A percentile compares a stretch with the other conserved stretches of the same genome.
Conservation (phyloP, 2,329 filamentous ascomycete genomes). For the Alternaria brassicae region DNA sequence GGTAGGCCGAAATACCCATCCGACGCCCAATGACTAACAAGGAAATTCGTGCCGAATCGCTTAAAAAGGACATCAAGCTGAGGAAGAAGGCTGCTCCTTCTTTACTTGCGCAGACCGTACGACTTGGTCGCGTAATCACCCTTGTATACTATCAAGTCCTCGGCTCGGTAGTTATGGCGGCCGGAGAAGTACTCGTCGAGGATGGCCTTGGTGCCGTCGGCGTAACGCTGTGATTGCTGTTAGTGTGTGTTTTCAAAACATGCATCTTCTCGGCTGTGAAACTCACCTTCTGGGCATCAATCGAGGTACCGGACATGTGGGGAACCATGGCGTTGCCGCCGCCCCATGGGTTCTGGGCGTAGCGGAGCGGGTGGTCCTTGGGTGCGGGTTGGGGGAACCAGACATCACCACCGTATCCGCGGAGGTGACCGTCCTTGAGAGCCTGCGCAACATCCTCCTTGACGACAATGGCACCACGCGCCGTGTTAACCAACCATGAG, state of each 20-base stretch:
- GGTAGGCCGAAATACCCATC: slow-evolving; percentile 27
- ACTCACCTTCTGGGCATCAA: slow-evolving; percentile 82
- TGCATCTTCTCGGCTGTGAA: neutral
- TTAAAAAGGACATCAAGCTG: slow-evolving; percentile 16
- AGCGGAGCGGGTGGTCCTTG: slow-evolving; percentile 89
- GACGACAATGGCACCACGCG: slow-evolving; percentile 97
- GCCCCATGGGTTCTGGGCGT: slow-evolving; percentile 91
- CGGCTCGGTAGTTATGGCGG: slow-evolving; percentile 81
- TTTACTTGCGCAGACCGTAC: slow-evolving; percentile 77
- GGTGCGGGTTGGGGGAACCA: slow-evolving; percentile 99
- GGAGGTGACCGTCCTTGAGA: slow-evolving; percentile 88
- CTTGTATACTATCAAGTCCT: slow-evolving; percentile 89
- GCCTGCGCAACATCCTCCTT: slow-evolving; percentile 98
- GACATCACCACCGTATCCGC: slow-evolving; percentile 85
- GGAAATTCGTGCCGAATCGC: slow-evolving; percentile 29
- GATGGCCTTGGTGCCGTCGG: slow-evolving; percentile 86
- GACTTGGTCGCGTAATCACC: slow-evolving; percentile 96
- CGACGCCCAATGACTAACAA: slow-evolving; percentile 20
- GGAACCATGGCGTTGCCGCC: slow-evolving; percentile 99
- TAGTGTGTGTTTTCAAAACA: slow-evolving; percentile 5
- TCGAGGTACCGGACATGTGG: slow-evolving; percentile 98
- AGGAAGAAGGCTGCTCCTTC: slow-evolving; percentile 37
- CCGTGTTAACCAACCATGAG: slow-evolving; percentile 98
- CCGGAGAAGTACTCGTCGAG: slow-evolving; percentile 90
- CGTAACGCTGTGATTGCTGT: slow-evolving; percentile 62